Evolutionary conservation across 768 basidiomycete genomes (phyloP).

Genomic region (Boletus tomentosulus): DNA sequence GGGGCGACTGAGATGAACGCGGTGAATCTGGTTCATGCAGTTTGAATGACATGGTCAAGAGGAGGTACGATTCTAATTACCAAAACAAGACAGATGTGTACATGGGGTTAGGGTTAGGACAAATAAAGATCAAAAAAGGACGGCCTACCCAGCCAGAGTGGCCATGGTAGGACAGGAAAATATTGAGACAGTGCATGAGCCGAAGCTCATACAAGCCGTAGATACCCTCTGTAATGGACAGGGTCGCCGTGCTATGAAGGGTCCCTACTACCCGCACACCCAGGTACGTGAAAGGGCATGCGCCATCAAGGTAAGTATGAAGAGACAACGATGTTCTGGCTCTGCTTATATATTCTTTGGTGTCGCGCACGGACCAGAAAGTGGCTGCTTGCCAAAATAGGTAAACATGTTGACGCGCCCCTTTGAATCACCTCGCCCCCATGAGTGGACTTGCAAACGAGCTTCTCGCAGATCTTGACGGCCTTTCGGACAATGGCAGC

Average conservation of each 20-base stretch:
- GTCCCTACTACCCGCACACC: conserved; percentile 53
- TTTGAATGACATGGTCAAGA: background rate
- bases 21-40: conserved; percentile 45
- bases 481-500: conserved; percentile 65
- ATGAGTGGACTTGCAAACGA: conserved; percentile 91
- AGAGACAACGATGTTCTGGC: rapidly evolving
- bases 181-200: conserved; percentile 78
- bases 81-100: conserved; percentile 5
- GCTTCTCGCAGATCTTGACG: conserved; percentile 88
- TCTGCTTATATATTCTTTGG: conserved; percentile 6
- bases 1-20: conserved; percentile 68
- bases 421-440: background rate
- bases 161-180: conserved; percentile 69
- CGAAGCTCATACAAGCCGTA: conserved; percentile 53
- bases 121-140: conserved; percentile 11
- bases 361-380: conserved; percentile 16
- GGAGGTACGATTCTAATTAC: background rate
- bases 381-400: conserved; percentile 1
- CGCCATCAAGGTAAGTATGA: conserved; percentile 71
- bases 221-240: conserved; percentile 46
- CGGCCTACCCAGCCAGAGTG: conserved; percentile 41
- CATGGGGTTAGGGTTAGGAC: conserved; percentile 33
- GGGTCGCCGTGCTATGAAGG: conserved; percentile 55
- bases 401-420: conserved; percentile 2
- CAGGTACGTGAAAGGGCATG: conserved; percentile 48